These are phyloP conservation scores for Arthrobotrys entomopaga DNA, from an alignment of 2,329 filamentous ascomycete species.

Conservation along the genomic window DNA sequence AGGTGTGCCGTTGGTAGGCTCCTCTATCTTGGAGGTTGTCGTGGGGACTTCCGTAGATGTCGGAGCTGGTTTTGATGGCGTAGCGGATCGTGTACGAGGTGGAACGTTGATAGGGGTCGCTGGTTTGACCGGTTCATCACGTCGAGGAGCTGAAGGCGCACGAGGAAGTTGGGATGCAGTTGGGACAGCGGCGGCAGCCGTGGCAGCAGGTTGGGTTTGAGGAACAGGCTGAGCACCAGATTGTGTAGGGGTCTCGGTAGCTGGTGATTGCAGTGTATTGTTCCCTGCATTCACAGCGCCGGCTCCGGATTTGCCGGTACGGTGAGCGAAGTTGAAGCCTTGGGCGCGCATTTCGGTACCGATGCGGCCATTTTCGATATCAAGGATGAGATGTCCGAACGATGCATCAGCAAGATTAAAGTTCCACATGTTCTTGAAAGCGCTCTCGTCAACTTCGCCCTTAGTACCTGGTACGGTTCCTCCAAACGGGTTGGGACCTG, in stretches of 20 bases:
- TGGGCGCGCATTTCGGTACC: constrained; percentile 98
- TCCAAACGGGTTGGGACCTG: constrained; percentile 95
- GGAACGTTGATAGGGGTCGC: constrained; percentile 59
- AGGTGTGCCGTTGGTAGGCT: constrained; percentile 67
- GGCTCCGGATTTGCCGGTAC: constrained; percentile 74
- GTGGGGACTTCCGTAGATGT: constrained; percentile 67
- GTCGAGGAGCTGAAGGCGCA: constrained; percentile 56
- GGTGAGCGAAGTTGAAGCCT: constrained; percentile 98
- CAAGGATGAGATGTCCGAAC: constrained; percentile 93
- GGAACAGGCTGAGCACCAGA: constrained; percentile 55
- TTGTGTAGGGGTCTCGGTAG: constrained; percentile 35
- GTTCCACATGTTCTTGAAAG: constrained; percentile 99
- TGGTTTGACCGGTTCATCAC: constrained; percentile 57
- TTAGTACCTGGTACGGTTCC: constrained; percentile 74
- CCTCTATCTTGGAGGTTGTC: constrained; percentile 66
- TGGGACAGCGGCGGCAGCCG: constrained; percentile 53
- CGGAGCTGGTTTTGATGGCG: constrained; percentile 60
- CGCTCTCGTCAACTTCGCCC: constrained; percentile 95
- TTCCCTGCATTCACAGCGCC: constrained; percentile 58
- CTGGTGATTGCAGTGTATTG: constrained; percentile 11
- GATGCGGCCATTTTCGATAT: constrained; percentile 94
- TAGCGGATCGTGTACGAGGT: constrained; percentile 59
- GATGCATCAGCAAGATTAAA: constrained; percentile 98
- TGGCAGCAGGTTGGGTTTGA: constrained; percentile 30
- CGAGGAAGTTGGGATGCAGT: constrained; percentile 58